Evolutionary conservation across 2,329 filamentous ascomycete species (phyloP).

Genomic region (Colletotrichum gigasporum): DNA sequence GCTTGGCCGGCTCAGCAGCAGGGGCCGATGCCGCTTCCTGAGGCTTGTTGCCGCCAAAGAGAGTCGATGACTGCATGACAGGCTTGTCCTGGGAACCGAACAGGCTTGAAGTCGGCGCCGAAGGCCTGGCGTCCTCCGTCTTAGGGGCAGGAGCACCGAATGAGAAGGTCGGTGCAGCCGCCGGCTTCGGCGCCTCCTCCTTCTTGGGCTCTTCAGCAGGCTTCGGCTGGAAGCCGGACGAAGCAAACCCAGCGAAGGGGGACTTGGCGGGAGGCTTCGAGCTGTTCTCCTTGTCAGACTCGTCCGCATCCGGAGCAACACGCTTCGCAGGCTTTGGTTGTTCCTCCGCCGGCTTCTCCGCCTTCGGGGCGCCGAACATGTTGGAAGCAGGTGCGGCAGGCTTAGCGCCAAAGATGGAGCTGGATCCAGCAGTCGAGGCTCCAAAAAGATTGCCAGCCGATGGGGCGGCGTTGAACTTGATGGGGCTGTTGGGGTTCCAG

Average conservation of each 20-base stretch:
- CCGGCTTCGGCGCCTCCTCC: constrained; percentile 21
- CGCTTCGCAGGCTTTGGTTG: constrained; percentile 35
- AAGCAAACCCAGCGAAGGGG: constrained; percentile 34
- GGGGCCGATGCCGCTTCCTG: constrained; percentile 38
- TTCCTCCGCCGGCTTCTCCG: constrained; percentile 39
- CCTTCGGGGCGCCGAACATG: constrained; percentile 47
- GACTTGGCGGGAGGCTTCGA: constrained; percentile 46
- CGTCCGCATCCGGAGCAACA: constrained; percentile 40
- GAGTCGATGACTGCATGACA: constrained; percentile 40
- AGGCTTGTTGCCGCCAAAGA: constrained; percentile 51
- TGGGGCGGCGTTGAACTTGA: constrained; percentile 60
- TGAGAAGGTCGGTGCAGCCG: constrained; percentile 24
- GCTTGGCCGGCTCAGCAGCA: constrained; percentile 38
- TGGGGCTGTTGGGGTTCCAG: constrained; percentile 59
- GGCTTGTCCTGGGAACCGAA: constrained; percentile 35
- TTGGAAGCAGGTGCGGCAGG: constrained; percentile 42
- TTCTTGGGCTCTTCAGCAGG: constrained; percentile 36
- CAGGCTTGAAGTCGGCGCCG: constrained; percentile 36
- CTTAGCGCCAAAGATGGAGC: constrained; percentile 49
- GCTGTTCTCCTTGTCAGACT: constrained; percentile 57
- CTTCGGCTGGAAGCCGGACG: constrained; percentile 46
- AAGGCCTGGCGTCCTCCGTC: constrained; percentile 21
- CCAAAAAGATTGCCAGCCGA: constrained; percentile 33
- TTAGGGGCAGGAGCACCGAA: constrained; percentile 30
- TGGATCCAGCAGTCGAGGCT: constrained; percentile 39